Base-by-base conservation (phyloP, 352 stramenopile genomes). In the Pythium guiyangense region DNA sequence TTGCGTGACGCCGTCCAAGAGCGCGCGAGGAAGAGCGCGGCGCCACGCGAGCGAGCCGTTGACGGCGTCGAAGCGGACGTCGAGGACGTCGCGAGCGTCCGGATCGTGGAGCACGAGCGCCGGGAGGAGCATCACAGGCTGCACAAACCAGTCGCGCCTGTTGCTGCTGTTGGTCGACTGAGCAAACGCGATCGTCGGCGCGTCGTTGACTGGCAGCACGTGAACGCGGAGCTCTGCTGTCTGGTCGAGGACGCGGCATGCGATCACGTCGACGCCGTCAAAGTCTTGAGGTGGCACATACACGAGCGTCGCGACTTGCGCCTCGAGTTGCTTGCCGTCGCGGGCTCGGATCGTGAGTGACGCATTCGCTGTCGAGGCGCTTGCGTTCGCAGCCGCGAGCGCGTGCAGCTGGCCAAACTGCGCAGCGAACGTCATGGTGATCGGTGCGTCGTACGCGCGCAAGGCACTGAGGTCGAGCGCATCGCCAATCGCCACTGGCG, bases 11-110 rank as follows among this genome's bases (percentile, higher is more conserved):
- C 66, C 69, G 49, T 78, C 63, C 29, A 75, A 77, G 5, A 49
- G 48, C n/a, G 49, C 52, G n/a, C 52, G 58, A 27, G 49, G 34
- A 2, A 53, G 27, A 6, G 59, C 37, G 11, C n/a, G 46, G 31
- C 64, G 49, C 39, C 70, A 56, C 15, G 45, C 22, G 22, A 81
- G 42, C 2, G 67, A 60, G 40, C 64, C 65, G 43, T 77, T 79
- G 0, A 48, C 39, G 18, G 59, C 49, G 25, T 45, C 51, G 15
- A 85, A 47, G 18, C 66, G 56, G n/a, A 82, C 56, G 11, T 68
- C 58, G 26, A 80, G 59, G 6, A 67, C 43, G 37, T 84, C 70
- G 20, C 51, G 27, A 2, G 40, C 29, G 34, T 87, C 77, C 0
- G 64, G 51, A 26, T 87, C 74, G 4, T 57, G 40, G 0, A 85